Evolutionary conservation across 495 filamentous ascomycete species (phyloP), one percentile per base, ranked within the genome.

Genomic region (Aspergillus bertholletiae): DNA sequence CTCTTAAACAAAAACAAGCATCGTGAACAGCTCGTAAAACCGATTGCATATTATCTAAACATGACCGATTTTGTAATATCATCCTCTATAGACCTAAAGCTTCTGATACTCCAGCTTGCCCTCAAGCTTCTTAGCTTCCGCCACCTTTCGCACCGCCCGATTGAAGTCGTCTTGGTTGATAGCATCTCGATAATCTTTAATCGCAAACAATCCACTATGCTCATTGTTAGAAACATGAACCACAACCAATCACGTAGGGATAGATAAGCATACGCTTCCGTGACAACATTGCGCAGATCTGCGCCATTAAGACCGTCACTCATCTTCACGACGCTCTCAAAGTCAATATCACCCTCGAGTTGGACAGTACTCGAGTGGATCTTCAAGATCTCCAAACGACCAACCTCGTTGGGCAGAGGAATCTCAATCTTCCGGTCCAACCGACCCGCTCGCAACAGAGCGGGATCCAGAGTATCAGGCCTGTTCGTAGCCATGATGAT

Each of bases 401-500:
- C 95, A 30, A 97, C 94, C 76, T 99, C 95, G 64, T 99, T 99
- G n/a, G 95, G 95, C 40, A 99, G 77, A 27, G 95, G 92, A 61
- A 99, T 97, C 78, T 99, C 95, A 65, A 99, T 94, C 82, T 99
- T 99, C 54, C 95, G 82, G 69, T 99, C 95, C 59, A 99, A 76
- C 64, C 95, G 86, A 55, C 95, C 95, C 20, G 95, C 95, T 73
- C 95, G 85, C 49, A 99, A 77, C 53, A 99, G 78, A 9, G 95
- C 95, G 9, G 95, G 95, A 68, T 99, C 95, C 18, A 99, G 84
- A 2, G 95, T 99, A 70, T 99, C 95, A 13, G 95, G 95, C 70
- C 95, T 83, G 78, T 99, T 99, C 30, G 95, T 99, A 24, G 95
- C 95, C 95, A 99, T 99, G 76, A 97, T 99, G 73, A 99, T 99